Base-by-base conservation (phyloP, 1,139 yeast genomes). In the Taphrina betulina region DNA sequence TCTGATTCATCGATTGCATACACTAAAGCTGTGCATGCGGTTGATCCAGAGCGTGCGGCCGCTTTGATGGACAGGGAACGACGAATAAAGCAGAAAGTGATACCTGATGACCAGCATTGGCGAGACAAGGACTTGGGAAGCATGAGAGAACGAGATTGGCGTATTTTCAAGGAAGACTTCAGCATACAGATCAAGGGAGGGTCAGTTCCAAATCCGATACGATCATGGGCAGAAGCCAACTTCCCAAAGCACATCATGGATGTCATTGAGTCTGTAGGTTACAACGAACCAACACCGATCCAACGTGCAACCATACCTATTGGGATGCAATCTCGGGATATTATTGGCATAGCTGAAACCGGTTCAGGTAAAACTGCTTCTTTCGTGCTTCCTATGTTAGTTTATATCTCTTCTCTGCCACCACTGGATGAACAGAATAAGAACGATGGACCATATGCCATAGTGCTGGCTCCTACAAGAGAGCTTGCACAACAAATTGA, bases 341-440 rank as follows among this genome's bases (percentile, higher is more conserved):
- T 88, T 3, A 76, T 90, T 23, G 97, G 96, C 23, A 79, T 90
- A n/a, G 96, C 97, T 0, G 92, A 89, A 63, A 92, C 98, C 0
- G 98, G 97, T 22, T 86, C 95, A 0, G 98, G 97, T 66, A 92
- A 92, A 67, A 92, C 98, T 0, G 74, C 89, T 26, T 85, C 95
- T 7, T 92, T 84, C 69, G 71, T 86, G 24, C 71, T 90, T 1
- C 97, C 98, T 0, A 70, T 88, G 52, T 66, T 88, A 4, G 68
- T 81, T 3, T 83, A 82, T 61, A 72, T 87, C 10, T 62, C 78
- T 58, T 76, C 75, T 40, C 61, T 75, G n/a, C 77, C 79, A 1
- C 64, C 69, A 33, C 59, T 78, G 36, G 72, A 72, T 50, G 71
- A 68, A 3, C 60, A 67, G 26, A 71, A 72, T 4, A 72, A 71